Evolutionary conservation across 495 filamentous ascomycete species (phyloP).

Genomic region (Penicillium coprophilum): DNA sequence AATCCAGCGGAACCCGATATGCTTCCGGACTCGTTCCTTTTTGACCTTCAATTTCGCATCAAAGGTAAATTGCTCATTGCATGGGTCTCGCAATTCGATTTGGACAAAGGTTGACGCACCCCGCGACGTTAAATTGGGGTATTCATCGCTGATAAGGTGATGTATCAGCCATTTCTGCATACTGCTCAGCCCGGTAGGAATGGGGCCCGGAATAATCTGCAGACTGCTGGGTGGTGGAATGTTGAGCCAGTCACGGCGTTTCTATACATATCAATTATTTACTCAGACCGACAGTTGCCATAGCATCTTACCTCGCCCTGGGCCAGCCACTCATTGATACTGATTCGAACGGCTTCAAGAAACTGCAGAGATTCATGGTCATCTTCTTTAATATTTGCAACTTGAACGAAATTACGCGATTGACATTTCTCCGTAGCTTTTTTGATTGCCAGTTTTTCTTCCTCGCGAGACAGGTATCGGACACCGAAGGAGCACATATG

Average conservation of each 20-base stretch:
- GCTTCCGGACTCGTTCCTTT: constrained; percentile 44
- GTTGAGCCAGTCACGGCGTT: constrained; percentile 28
- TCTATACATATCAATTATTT: constrained; percentile 14
- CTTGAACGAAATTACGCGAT: constrained; percentile 28
- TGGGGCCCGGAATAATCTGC: neutral
- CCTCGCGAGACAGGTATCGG: constrained; percentile 66
- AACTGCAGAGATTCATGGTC: constrained; percentile 60
- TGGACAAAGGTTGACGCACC: constrained; percentile 50
- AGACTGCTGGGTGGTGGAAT: constrained; percentile 30
- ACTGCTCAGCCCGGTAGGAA: constrained; percentile 34
- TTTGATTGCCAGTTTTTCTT: constrained; percentile 49
- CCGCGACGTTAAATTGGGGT: constrained; percentile 53
- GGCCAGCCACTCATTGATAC: constrained; percentile 52
- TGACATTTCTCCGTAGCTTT: constrained; percentile 29
- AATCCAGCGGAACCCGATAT: constrained; percentile 67
- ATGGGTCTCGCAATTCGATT: constrained; percentile 49
- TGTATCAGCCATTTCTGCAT: constrained; percentile 67
- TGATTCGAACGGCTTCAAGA: constrained; percentile 44
- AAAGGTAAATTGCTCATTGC: constrained; percentile 44
- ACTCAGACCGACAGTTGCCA: neutral
- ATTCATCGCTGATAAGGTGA: constrained; percentile 64
- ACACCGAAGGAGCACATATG: constrained; percentile 58
- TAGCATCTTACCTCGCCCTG: constrained; percentile 24
- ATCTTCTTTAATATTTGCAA: constrained; percentile 52
- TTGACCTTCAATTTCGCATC: constrained; percentile 38